Conservation (phyloP, 176 grass and related monocot genomes). For the Chloris gayana region DNA sequence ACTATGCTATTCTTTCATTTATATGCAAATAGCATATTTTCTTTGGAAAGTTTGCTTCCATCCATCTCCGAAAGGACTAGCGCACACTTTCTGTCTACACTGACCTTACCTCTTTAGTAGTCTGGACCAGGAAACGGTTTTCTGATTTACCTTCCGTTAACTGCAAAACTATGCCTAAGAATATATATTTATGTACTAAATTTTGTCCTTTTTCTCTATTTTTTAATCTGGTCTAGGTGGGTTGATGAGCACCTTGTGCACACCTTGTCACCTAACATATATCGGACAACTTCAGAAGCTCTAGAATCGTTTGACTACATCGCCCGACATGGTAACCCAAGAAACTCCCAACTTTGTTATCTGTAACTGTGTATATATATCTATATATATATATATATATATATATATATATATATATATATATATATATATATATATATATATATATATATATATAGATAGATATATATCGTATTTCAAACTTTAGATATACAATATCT, state of each 20-base stretch:
- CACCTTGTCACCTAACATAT: conserved; percentile 93
- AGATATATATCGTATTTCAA: conserved; percentile 17
- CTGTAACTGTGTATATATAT: neutral
- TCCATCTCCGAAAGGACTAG: neutral
- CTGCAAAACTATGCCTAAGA: conserved; percentile 5
- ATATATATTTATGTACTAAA: neutral
- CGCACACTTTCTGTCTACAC: neutral
- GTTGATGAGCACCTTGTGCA: conserved; percentile 96
- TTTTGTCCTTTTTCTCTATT: neutral
- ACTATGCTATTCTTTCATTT: neutral
- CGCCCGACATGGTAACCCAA: conserved; percentile 66
- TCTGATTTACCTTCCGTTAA: neutral
- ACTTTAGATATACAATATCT: neutral
- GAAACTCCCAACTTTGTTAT: neutral
- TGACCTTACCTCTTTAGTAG: neutral
- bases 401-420: no score
- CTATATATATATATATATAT: no score
- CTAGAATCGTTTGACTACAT: conserved; percentile 99
- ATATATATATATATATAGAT: no score
- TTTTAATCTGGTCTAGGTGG: conserved; percentile 52
- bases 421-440: no score
- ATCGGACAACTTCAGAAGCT: conserved; percentile 80
- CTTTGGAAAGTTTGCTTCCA: neutral
- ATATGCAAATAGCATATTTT: no score
- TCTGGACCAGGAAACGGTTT: neutral